These are phyloP conservation scores for Leccinum truebloodii DNA, from an alignment of 768 basidiomycete species.

Conservation along the genomic window DNA sequence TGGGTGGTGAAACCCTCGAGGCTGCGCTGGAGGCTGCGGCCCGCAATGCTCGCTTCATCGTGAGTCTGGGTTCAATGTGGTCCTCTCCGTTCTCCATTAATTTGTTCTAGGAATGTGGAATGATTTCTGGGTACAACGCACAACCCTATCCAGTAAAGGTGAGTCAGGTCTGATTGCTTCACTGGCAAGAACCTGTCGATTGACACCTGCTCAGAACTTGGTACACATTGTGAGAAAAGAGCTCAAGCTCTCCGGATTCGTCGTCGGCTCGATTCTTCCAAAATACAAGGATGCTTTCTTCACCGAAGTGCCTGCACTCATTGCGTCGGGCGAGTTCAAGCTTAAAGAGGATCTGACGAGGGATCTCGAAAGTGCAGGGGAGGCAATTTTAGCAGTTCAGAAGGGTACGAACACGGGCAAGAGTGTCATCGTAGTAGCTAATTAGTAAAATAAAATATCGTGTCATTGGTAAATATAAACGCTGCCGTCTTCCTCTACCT, in stretches of 20 bases:
- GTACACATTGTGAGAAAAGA: slow-evolving; percentile 40
- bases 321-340: slow-evolving; percentile 50
- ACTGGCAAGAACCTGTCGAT: slow-evolving; percentile 10
- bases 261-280: slow-evolving; percentile 30
- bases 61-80: slow-evolving; percentile 11
- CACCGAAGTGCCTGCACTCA: slow-evolving; percentile 37
- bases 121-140: slow-evolving; percentile 19
- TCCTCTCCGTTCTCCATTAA: neutral
- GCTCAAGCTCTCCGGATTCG: slow-evolving; percentile 46
- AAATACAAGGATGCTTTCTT: slow-evolving; percentile 47
- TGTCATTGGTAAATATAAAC: slow-evolving; percentile 19
- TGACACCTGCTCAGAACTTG: slow-evolving; percentile 34
- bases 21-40: slow-evolving; percentile 57
- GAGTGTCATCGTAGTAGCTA: slow-evolving; percentile 16
- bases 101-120: slow-evolving; percentile 35
- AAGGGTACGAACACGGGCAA: slow-evolving; percentile 39
- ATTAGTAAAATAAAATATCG: neutral
- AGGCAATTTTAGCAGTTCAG: slow-evolving; percentile 39
- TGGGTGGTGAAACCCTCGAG: slow-evolving; percentile 41
- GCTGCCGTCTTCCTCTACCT: slow-evolving; percentile 23
- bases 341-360: slow-evolving; percentile 45
- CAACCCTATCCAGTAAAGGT: slow-evolving; percentile 15
- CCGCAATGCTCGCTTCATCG: slow-evolving; percentile 48
- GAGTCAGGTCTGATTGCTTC: neutral
- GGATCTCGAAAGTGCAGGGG: slow-evolving; percentile 44